phyloP scores from a whole-genome alignment of 2,329 filamentous ascomycete species.

The Xylaria sp. region DNA sequence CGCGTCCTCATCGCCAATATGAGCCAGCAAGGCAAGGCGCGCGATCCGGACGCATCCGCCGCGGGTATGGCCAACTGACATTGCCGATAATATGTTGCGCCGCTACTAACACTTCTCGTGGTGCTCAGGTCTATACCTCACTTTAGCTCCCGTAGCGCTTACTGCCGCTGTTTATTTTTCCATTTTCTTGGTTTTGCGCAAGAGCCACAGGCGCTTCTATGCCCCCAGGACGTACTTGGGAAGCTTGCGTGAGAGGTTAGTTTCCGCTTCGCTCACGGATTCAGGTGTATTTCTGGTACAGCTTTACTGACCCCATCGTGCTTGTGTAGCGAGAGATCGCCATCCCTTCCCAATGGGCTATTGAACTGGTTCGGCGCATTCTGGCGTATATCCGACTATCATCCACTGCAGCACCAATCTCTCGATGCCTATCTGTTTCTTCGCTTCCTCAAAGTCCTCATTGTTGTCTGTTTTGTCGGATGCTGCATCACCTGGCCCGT shows the following conservation, averaged over 20 bases:
- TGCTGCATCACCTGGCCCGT: slow-evolving; percentile 88
- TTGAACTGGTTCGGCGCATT: slow-evolving; percentile 76
- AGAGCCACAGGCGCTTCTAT: slow-evolving; percentile 60
- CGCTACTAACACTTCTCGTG: slow-evolving; percentile 34
- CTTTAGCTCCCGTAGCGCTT: slow-evolving; percentile 54
- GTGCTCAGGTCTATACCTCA: slow-evolving; percentile 55
- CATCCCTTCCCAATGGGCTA: slow-evolving; percentile 67
- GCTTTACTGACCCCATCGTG: slow-evolving; percentile 24
- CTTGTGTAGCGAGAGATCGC: slow-evolving; percentile 64
- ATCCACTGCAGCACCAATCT: slow-evolving; percentile 88
- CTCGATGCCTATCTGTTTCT: slow-evolving; percentile 93
- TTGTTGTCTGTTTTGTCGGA: slow-evolving; percentile 83
- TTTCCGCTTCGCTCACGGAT: neutral
- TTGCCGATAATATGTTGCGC: neutral
- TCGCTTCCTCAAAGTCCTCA: slow-evolving; percentile 82
- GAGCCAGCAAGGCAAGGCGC: slow-evolving; percentile 41
- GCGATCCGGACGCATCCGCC: slow-evolving; percentile 37
- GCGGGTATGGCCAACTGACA: slow-evolving; percentile 40
- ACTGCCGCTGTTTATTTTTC: slow-evolving; percentile 55
- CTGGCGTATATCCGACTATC: slow-evolving; percentile 77
- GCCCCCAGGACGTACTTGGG: slow-evolving; percentile 63
- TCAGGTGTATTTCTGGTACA: neutral
- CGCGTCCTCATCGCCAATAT: slow-evolving; percentile 26
- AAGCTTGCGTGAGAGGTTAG: slow-evolving; percentile 56
- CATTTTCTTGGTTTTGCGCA: slow-evolving; percentile 59